Evolutionary conservation across 179 eudicot species (phyloP).

Genomic region (Nepenthes alata): DNA sequence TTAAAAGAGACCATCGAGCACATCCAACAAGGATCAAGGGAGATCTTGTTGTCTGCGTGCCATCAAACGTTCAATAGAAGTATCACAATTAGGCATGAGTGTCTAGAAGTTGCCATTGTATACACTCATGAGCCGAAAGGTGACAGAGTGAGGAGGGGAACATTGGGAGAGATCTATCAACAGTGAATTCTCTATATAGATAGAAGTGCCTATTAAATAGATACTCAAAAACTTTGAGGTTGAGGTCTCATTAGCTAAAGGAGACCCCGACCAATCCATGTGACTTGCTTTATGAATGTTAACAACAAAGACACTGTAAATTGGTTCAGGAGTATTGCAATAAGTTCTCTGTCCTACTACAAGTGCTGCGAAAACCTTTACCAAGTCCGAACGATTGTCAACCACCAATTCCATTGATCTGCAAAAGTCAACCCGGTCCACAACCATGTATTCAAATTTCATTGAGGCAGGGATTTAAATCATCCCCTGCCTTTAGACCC

Average conservation of each 20-base stretch:
- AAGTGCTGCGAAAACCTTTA: too few relatives aligned
- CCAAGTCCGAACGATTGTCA: too few relatives aligned
- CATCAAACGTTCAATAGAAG: constrained; percentile 3
- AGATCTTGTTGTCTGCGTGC: constrained; percentile 13
- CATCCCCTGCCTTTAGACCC: too few relatives aligned
- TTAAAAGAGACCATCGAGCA: not conserved
- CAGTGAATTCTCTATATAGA: constrained; percentile 8
- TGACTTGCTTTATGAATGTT: too few relatives aligned
- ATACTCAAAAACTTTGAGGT: not conserved
- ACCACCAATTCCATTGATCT: too few relatives aligned
- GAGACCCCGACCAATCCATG: not conserved
- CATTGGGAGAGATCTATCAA: constrained; percentile 7
- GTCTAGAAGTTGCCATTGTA: constrained; percentile 12
- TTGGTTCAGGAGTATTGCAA: too few relatives aligned
- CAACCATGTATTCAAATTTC: too few relatives aligned
- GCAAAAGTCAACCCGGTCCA: too few relatives aligned
- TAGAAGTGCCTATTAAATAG: constrained; percentile 1
- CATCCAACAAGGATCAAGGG: constrained; percentile 12
- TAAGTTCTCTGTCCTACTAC: too few relatives aligned
- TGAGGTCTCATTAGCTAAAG: not conserved
- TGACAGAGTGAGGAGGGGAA: constrained; percentile 9
- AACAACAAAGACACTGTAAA: too few relatives aligned
- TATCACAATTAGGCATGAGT: constrained; percentile 12
- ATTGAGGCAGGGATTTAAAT: too few relatives aligned
- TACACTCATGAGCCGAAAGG: constrained; percentile 14